Evolutionary conservation across 495 filamentous ascomycete species (phyloP), one percentile per base, ranked within the genome.

Genomic region (Mycothermus thermophilus): DNA sequence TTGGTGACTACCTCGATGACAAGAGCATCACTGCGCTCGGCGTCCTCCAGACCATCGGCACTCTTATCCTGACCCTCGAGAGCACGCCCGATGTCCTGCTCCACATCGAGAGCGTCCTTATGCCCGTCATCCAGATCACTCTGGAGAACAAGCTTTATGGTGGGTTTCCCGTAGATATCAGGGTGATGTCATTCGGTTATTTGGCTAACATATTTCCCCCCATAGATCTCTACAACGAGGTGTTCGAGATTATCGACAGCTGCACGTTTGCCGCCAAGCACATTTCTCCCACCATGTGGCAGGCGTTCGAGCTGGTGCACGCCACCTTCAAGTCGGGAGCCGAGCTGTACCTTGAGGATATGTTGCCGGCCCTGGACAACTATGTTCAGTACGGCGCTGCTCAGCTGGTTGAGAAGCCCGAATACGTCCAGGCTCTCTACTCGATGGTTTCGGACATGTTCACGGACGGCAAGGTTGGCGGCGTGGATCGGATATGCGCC

Each of bases 221-320:
- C 2, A 16, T 41, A 75, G 81, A 97, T 59, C 63, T 97, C 1
- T 96, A 93, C 58, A 96, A 95, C 51, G 90, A 97, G 50, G 74
- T 95, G 9, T 97, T 97, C 49, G 90, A 97, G 58, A 97, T 97
- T 47, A 92, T 97, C 47, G 90, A 97, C 55, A 93, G 83, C 67
- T 97, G 92, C 62, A 97, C 92, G n/a, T 97, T 96, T 52, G 79
- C 90, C 11, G 86, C 90, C 23, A 97, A 96, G 63, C 69, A 72
- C 23, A 94, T 97, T 40, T 93, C 90, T 3, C 76, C 80, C 15
- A 93, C 80, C 21, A 97, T 97, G 90, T 97, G 90, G 90, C 75
- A 85, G 51, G 86, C 92, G 2, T 97, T 97, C 47, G 85, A 87
- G 58, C 75, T 96, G 19, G 90, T 97, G 40, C 92, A 96, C 55